Evolutionary conservation across 129 eudicot species (phyloP), one percentile per base, ranked within the genome.

Genomic region (Sambucus nigra): DNA sequence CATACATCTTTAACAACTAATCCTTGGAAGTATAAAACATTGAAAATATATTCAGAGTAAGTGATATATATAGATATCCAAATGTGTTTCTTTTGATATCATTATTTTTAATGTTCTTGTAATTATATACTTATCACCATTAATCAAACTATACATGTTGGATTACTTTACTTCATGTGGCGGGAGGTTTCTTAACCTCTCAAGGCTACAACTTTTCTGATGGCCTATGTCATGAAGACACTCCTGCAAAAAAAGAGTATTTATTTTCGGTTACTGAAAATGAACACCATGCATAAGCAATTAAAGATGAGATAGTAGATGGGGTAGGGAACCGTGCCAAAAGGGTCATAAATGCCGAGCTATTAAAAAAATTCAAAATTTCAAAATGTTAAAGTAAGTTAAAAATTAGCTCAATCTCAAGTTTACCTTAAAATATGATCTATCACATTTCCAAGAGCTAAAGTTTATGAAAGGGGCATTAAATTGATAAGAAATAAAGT

Each of bases 161-260:
- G 46, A 78, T 69, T 81, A 91, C 98, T 81, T 91, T 47, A 77
- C 94, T 53, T 71, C 74, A 28, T 76, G 76, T 15, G 89, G 86
- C 8, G 95, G 86, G 53, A 80, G 73, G 26, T 76, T 72, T 69
- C 94, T 75, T 68, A 91, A 57, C 98, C 98, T 85, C 73, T 91
- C 98, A 23, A 91, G 81, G 59, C 82, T 94, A 46, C 67, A 56
- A 51, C 77, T 95, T 67, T 85, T 94, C 24, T 81, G 76, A 59
- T 57, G 25, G 21, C 73, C 67, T 45, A 85, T n/a, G n/a, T 94
- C 73, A 51, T 85, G 67, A 24, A 85, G 81, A 35, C 74, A 76
- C 1, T 69, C 76, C 95, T 85, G 66, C 63, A 70, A 53, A 53
- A 72, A 47, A 49, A 49, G 17, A 49, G 41, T 16, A 51, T 22